Evolutionary conservation across 2,329 filamentous ascomycete species (phyloP), one percentile per base, ranked within the genome.

Genomic region (Aspergillus puulaauensis): DNA sequence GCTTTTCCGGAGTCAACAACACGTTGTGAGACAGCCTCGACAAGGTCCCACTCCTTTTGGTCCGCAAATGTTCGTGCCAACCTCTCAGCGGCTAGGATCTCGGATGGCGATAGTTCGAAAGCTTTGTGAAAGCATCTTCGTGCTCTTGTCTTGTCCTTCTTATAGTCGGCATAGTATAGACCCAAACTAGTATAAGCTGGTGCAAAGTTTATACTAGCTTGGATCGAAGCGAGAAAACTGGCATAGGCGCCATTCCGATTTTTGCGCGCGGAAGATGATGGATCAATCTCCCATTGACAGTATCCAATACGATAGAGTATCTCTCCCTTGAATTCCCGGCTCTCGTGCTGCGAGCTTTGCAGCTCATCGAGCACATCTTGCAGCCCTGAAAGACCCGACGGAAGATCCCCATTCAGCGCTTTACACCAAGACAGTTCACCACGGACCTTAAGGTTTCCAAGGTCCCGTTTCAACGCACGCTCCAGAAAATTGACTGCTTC

Each of bases 121-220:
- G 95, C 95, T 72, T 98, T 97, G 67, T 97, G 91, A 68, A 98
- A 98, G 71, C 93, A 98, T 62, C 90, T 88, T n/a, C 90, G 84
- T 8, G 93, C 91, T 69, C 96, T 83, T 68, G 88, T 90, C 74
- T 87, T 91, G 73, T 98, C 95, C 64, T 88, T 91, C 55, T 86
- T 89, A 70, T 97, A 97, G 68, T 98, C 93, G 6, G 88, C 86
- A 70, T 97, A 99, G 77, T 90, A 99, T 7, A 93, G 80, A 15
- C 95, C 95, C 4, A 99, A 83, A 63, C 87, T 92, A 0, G 93
- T 96, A 73, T 98, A 99, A 2, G 93, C 88, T 0, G 95, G 90
- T 1, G 95, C 93, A 72, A 90, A 92, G 66, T 89, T 96, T 56
- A 95, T 83, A 66, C 97, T 91, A 53, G 87, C 90, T 73, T 93